phyloP scores from a whole-genome alignment of 495 filamentous ascomycete genomes.

The Tuber calosporum region DNA sequence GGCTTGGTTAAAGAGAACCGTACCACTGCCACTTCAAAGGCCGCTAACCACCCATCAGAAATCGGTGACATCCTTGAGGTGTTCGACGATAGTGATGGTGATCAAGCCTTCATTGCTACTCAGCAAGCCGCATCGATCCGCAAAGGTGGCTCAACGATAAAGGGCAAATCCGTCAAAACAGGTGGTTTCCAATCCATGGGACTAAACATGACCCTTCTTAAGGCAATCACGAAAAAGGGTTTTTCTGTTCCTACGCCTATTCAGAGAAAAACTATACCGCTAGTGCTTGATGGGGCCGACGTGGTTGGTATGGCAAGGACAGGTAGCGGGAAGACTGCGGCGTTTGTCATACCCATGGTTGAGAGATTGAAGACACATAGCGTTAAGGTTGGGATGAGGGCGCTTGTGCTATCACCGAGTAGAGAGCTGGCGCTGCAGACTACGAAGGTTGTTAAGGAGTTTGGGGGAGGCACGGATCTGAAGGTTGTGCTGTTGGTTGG shows the following conservation, averaged over 20 bases:
- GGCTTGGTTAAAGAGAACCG: conserved; percentile 30
- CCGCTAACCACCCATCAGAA: not conserved
- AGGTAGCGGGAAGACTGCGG: conserved; percentile 93
- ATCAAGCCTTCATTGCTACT: conserved; percentile 82
- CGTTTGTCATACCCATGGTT: conserved; percentile 97
- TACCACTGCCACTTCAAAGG: conserved; percentile 5
- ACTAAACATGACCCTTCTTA: conserved; percentile 70
- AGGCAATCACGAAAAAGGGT: conserved; percentile 84
- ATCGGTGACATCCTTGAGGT: conserved; percentile 39
- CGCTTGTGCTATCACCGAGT: conserved; percentile 80
- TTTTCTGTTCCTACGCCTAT: conserved; percentile 95
- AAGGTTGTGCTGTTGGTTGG: conserved; percentile 83
- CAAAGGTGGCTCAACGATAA: conserved; percentile 64
- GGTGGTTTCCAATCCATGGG: conserved; percentile 97
- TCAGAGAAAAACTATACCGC: conserved; percentile 89
- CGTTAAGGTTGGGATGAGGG: conserved; percentile 72
- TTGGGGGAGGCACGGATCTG: conserved; percentile 82
- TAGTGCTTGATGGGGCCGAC: conserved; percentile 80
- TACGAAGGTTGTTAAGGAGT: conserved; percentile 89
- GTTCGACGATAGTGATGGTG: conserved; percentile 57
- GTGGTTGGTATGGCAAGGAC: conserved; percentile 97
- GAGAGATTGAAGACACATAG: conserved; percentile 88
- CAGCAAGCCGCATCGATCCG: conserved; percentile 77
- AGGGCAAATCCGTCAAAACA: conserved; percentile 78
- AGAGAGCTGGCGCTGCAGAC: conserved; percentile 92